Percentiles rank a stretch among this genome's conserved stretches.
Evolutionary conservation across 768 basidiomycete species (phyloP).

Genomic region (Leucocoprinus leucothites): DNA sequence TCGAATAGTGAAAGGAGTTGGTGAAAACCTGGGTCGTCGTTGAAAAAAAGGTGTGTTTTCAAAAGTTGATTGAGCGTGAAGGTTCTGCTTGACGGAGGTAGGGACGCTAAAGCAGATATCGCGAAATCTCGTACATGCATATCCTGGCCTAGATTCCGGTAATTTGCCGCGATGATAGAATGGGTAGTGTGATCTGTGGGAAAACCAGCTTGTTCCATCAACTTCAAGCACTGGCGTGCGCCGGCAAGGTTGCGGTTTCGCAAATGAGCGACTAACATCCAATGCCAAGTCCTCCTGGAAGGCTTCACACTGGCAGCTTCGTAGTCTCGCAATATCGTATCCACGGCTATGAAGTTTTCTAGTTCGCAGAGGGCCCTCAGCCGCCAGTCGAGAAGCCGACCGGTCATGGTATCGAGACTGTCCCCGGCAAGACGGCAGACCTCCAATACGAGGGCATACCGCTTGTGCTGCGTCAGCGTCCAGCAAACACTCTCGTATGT

Average conservation of each 20-base stretch:
- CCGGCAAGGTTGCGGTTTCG: constrained; percentile 61
- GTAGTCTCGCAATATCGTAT: constrained; percentile 50
- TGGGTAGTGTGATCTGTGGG: constrained; percentile 56
- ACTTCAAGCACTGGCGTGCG: constrained; percentile 49
- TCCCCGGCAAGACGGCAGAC: constrained; percentile 43
- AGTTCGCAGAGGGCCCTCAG: constrained; percentile 57
- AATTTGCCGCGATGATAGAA: constrained; percentile 52
- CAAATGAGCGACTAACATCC: constrained; percentile 63
- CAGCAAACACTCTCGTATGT: constrained; percentile 10
- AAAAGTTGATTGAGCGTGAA: constrained; percentile 68
- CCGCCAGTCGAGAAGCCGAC: constrained; percentile 69
- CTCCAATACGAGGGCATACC: constrained; percentile 50
- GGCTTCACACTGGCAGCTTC: constrained; percentile 40
- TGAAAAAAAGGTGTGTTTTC: constrained; percentile 52
- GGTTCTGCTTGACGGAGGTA: constrained; percentile 41
- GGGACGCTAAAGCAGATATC: constrained; percentile 39
- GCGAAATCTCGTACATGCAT: constrained; percentile 49
- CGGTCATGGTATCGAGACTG: constrained; percentile 46
- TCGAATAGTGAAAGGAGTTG: constrained; percentile 50
- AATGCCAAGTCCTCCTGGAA: constrained; percentile 63
- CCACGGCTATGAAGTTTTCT: constrained; percentile 43
- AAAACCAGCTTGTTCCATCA: constrained; percentile 58
- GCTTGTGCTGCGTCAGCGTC: constrained; percentile 36
- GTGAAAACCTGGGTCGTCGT: constrained; percentile 45
- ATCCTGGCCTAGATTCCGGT: constrained; percentile 61